Evolutionary conservation across 805 yeast genomes (phyloP).

Genomic region (Wickerhamomyces bovis): DNA sequence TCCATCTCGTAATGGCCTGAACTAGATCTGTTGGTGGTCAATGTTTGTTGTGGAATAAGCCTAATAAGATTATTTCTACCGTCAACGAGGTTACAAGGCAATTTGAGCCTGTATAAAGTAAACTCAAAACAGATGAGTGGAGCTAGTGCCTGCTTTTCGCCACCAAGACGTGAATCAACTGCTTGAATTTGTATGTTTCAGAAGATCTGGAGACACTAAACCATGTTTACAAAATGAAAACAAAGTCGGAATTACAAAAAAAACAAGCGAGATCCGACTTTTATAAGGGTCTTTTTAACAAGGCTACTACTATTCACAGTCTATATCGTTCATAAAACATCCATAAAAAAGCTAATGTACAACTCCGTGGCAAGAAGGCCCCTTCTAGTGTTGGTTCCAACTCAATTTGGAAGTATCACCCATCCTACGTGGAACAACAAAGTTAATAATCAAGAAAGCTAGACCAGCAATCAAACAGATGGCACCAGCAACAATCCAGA

Average conservation of each 20-base stretch:
- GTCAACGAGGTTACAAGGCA: neutral
- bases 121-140: neutral
- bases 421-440: conserved; percentile 60
- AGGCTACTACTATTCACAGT: neutral
- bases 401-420: conserved; percentile 69
- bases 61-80: neutral
- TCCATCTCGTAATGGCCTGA: conserved; percentile 8
- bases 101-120: neutral
- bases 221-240: neutral
- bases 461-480: conserved; percentile 56
- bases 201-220: neutral
- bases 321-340: neutral
- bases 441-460: conserved; percentile 44
- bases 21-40: neutral
- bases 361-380: neutral
- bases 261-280: neutral
- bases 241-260: neutral
- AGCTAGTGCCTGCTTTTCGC: neutral
- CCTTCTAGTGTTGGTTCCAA: conserved; percentile 52
- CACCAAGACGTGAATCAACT: neutral
- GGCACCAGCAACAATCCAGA: conserved; percentile 74
- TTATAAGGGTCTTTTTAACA: too few relatives aligned
- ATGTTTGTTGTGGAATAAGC: neutral
- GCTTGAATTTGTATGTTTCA: neutral
- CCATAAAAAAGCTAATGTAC: neutral